Evolutionary conservation across 2,329 filamentous ascomycete genomes (phyloP), one percentile per base, ranked within the genome.

Genomic region (Penicillium sp.): DNA sequence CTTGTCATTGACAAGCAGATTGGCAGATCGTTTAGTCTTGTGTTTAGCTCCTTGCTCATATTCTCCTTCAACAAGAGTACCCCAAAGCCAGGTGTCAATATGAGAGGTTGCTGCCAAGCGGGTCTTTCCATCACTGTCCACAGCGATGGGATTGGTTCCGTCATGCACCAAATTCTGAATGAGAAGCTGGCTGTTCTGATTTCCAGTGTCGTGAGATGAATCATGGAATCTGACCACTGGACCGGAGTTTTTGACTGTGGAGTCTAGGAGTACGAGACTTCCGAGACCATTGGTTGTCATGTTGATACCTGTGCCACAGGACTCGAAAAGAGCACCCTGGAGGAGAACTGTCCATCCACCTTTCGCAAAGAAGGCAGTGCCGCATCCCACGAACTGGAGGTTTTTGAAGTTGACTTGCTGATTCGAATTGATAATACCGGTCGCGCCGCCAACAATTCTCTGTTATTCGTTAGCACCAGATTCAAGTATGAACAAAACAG

Each of bases 341-440:
- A 71, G 56, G 2, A 72, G 61, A 2, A 68, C 65, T 4, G 66
- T 68, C 47, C 59, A 69, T 39, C 70, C 71, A 13, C 68, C 70
- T 2, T 62, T 76, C 0, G 76, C 77, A 7, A 59, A 39, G 45
- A 88, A 78, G 0, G 75, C 70, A 2, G 78, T 79, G 3, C 80
- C 82, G 65, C 86, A 88, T 63, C 85, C 86, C 58, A 78, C 82
- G 72, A 87, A 89, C 66, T 78, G 82, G 35, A 78, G 70, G 1
- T 76, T 71, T 68, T 85, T 86, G 60, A 73, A 70, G 39, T 70
- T 68, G 53, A 69, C 69, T 48, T 73, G 68, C 26, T 73, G 70
- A 22, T 71, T 70, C 2, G 63, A 66, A 44, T 68, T 66, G 22
- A 63, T 62, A 43, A 74, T 65, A 22, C 71, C 71, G 13, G 68